Base-by-base conservation (phyloP, 2,329 filamentous ascomycete species). In the Paracoccidioides brasiliensis region DNA sequence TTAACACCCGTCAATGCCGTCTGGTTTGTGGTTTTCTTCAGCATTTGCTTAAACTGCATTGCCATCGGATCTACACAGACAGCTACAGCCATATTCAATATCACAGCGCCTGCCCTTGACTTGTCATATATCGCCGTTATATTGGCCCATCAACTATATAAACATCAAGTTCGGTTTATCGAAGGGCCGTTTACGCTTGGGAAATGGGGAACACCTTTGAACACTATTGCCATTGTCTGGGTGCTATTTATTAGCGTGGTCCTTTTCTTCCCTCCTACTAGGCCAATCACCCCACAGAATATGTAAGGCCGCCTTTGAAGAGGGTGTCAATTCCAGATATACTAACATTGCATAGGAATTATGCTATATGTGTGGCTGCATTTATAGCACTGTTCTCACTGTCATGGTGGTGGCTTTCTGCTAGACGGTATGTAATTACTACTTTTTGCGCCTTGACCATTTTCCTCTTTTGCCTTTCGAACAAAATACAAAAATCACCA, bases 21-120 rank as follows among this genome's bases (percentile, higher is more conserved):
- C 55, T 84, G 81, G 81, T 77, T 83, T 51, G 79, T 83, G 46
- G 80, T 83, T 2, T 62, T 75, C 58, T 81, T 81, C 66, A 81
- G 79, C 59, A 63, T 70, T 52, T 61, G 72, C 56, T 73, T 80
- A 51, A 79, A 77, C 63, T 78, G 69, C 59, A 72, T 74, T 57
- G 71, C 71, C 40, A 71, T 74, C 45, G 71, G 71, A 30, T 73
- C 71, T 8, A 73, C 71, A 4, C 61, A 73, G 59, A 73, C 72
- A 2, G 70, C 70, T 40, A 72, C 73, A 0, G 74, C 75, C 1
- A 78, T 79, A 52, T 79, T 78, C 65, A 76, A 72, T 60, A 72
- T 79, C 63, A 79, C 76, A 0, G 76, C 77, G 0, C 76, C 76
- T 0, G 76, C 76, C 0, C 67, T 79, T 2, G 77, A 79, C 57